These are phyloP conservation scores for Penicillium sp. DNA, from an alignment of 2,329 filamentous ascomycete genomes.

Conservation along the genomic window DNA sequence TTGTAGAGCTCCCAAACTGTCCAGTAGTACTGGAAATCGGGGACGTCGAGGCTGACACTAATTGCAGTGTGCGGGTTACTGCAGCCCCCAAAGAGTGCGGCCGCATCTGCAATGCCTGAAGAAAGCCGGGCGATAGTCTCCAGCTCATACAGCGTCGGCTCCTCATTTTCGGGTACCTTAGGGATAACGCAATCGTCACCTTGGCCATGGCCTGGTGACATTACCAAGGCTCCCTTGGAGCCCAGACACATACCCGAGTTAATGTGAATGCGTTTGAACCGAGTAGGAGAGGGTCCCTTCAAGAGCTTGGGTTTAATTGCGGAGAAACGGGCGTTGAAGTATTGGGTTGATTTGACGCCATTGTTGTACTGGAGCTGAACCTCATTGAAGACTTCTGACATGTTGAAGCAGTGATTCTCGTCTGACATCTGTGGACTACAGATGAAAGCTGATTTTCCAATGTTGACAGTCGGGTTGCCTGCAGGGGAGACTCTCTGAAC, in stretches of 20 bases:
- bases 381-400: background rate
- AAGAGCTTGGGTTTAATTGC: background rate
- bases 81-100: background rate
- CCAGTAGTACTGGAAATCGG: background rate
- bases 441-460: background rate
- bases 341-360: background rate
- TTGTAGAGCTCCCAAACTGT: background rate
- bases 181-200: background rate
- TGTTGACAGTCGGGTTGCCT: background rate
- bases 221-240: background rate
- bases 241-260: background rate
- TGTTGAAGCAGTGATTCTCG: background rate
- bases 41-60: background rate
- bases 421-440: background rate
- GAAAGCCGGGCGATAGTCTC: background rate
- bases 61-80: background rate
- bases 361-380: background rate
- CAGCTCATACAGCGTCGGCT: background rate
- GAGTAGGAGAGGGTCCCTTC: background rate
- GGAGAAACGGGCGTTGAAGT: background rate
- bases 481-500: background rate
- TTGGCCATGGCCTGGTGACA: background rate
- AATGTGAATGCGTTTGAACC: background rate
- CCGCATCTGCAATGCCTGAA: background rate
- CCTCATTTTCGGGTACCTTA: background rate